Evolutionary conservation across 306 rosid genomes (phyloP).

Genomic region (Vachellia collinsii): DNA sequence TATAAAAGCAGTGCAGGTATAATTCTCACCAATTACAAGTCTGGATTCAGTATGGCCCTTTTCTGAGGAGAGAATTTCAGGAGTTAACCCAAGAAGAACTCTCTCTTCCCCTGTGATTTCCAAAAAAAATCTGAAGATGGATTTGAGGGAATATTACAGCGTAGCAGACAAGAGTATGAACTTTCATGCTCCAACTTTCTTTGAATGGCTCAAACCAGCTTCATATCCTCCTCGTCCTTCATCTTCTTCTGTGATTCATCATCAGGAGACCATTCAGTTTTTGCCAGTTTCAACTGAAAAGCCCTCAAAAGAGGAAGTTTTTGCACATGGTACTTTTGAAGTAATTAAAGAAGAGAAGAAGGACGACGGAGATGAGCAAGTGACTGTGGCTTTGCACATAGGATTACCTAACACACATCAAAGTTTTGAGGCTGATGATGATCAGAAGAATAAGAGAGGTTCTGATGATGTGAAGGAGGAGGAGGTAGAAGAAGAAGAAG

Average conservation of each 20-base stretch:
- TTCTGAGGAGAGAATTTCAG: not conserved
- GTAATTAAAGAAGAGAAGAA: slow-evolving; percentile 6
- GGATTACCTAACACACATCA: not conserved
- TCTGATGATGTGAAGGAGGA: not conserved
- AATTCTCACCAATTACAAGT: not conserved
- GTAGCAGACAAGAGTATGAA: not conserved
- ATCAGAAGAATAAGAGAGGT: not conserved
- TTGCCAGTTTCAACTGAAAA: slow-evolving; percentile 1
- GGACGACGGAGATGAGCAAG: not conserved
- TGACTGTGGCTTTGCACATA: slow-evolving; percentile 23
- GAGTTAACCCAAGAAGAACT: not conserved
- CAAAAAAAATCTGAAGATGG: not conserved
- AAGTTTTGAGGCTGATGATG: not conserved
- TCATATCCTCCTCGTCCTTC: not conserved
- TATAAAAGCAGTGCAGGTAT: not conserved
- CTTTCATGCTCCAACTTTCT: not conserved
- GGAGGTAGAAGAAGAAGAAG: not conserved
- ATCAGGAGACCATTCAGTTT: slow-evolving; percentile 8
- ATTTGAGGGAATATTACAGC: not conserved
- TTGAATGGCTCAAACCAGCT: slow-evolving; percentile 23
- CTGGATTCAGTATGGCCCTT: not conserved
- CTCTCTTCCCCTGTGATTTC: not conserved
- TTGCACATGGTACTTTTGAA: not conserved
- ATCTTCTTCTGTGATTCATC: not conserved
- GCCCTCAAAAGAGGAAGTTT: slow-evolving; percentile 1